phyloP scores from a whole-genome alignment of 2,329 filamentous ascomycete species.

The Whalleya microplaca region DNA sequence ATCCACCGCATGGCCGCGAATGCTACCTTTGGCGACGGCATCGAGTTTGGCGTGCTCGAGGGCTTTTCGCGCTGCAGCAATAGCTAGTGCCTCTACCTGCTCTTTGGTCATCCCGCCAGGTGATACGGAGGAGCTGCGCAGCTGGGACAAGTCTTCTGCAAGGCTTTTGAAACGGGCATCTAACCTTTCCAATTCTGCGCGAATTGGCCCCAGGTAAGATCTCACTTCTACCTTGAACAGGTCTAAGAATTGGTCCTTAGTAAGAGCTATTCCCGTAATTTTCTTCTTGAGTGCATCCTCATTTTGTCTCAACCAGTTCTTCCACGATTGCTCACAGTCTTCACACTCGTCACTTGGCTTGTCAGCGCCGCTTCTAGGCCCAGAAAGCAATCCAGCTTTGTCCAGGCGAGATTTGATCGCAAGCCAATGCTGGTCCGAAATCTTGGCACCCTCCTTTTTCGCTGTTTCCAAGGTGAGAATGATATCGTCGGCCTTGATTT shows the following conservation, averaged over 20 bases:
- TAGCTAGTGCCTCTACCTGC: slow-evolving; percentile 47
- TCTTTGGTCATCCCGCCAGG: slow-evolving; percentile 41
- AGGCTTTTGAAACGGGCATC: slow-evolving; percentile 24
- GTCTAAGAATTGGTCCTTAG: slow-evolving; percentile 39
- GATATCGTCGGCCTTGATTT: slow-evolving; percentile 53
- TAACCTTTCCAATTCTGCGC: slow-evolving; percentile 21
- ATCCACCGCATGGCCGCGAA: slow-evolving; percentile 47
- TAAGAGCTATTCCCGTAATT: slow-evolving; percentile 35
- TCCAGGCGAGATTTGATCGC: slow-evolving; percentile 48
- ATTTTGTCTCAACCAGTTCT: slow-evolving; percentile 57
- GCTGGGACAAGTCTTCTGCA: slow-evolving; percentile 36
- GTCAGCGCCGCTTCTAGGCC: slow-evolving; percentile 23
- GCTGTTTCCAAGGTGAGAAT: slow-evolving; percentile 52
- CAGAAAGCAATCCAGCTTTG: slow-evolving; percentile 36
- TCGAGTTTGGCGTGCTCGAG: slow-evolving; percentile 51
- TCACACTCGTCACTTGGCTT: slow-evolving; percentile 34
- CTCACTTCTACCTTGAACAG: slow-evolving; percentile 39
- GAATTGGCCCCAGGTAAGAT: slow-evolving; percentile 31
- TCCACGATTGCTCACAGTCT: slow-evolving; percentile 48
- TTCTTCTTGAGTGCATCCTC: slow-evolving; percentile 44
- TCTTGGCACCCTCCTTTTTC: slow-evolving; percentile 41
- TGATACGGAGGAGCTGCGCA: slow-evolving; percentile 28
- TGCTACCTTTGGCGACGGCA: slow-evolving; percentile 50
- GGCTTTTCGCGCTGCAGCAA: slow-evolving; percentile 47
- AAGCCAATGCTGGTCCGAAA: slow-evolving; percentile 52